phyloP scores from a whole-genome alignment of 83 land plant species.

The Isoetes engelmannii region DNA sequence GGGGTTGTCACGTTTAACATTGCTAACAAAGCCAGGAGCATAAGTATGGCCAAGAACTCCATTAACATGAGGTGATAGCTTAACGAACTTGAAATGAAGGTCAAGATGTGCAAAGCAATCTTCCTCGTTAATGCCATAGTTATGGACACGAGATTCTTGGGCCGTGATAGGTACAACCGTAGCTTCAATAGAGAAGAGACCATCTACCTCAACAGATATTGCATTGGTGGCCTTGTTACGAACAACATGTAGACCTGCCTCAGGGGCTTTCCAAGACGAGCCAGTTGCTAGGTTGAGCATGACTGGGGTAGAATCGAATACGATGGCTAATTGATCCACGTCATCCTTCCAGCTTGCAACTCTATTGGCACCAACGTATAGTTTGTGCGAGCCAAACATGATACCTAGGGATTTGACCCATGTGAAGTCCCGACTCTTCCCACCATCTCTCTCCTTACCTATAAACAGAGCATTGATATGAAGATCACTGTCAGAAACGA shows the following conservation, averaged over 20 bases:
- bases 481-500: constrained; percentile 43
- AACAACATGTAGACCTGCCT: constrained; percentile 6
- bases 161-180: constrained; percentile 7
- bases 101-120: constrained; percentile 30
- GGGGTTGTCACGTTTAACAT: constrained; percentile 10
- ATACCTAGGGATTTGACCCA: constrained; percentile 64
- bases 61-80: constrained; percentile 23
- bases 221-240: constrained; percentile 10
- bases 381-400: constrained; percentile 35
- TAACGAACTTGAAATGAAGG: constrained; percentile 46
- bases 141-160: constrained; percentile 12
- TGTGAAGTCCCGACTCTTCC: constrained; percentile 50
- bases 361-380: constrained; percentile 42
- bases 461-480: constrained; percentile 67
- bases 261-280: constrained; percentile 7
- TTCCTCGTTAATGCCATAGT: constrained; percentile 9
- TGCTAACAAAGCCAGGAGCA: constrained; percentile 12
- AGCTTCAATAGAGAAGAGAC: background rate
- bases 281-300: background rate
- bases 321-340: constrained; percentile 11
- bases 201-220: constrained; percentile 1
- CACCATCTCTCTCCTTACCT: constrained; percentile 29
- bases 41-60: constrained; percentile 27
- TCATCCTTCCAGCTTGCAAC: constrained; percentile 17
- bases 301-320: constrained; percentile 1